Evolutionary conservation across 495 filamentous ascomycete genomes (phyloP).

Genomic region (Aspergillus conjunctus): DNA sequence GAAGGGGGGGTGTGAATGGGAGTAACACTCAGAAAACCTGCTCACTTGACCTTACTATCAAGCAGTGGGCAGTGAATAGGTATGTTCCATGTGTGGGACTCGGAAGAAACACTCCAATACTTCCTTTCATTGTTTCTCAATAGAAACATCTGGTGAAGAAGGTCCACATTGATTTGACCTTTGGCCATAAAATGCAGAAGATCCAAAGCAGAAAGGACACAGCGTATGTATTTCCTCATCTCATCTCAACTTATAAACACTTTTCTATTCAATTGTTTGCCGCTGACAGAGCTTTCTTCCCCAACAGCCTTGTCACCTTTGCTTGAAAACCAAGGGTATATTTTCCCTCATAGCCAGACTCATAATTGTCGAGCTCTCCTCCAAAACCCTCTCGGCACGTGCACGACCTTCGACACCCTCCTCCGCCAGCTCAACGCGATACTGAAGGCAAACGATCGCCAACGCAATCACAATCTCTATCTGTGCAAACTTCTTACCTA

Average conservation of each 20-base stretch:
- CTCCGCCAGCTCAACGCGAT: slow-evolving; percentile 67
- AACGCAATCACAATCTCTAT: slow-evolving; percentile 72
- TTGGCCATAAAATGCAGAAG: not conserved
- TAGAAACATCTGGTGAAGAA: not conserved
- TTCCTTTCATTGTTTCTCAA: no score
- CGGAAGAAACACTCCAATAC: not conserved
- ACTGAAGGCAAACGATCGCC: slow-evolving; percentile 63
- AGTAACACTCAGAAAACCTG: slow-evolving; percentile 1
- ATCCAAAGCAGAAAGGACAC: no score
- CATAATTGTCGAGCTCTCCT: slow-evolving; percentile 29
- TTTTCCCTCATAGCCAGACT: slow-evolving; percentile 41
- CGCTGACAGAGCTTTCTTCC: not conserved
- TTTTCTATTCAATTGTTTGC: not conserved
- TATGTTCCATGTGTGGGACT: not conserved
- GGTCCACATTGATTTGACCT: not conserved
- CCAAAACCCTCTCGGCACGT: slow-evolving; percentile 34
- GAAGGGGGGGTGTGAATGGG: not conserved
- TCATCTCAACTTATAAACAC: not conserved
- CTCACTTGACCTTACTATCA: not conserved
- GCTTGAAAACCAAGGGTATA: slow-evolving; percentile 21
- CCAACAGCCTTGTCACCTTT: slow-evolving; percentile 8
- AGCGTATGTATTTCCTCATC: not conserved
- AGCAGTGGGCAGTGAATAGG: not conserved
- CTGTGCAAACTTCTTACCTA: slow-evolving; percentile 73
- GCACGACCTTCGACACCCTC: slow-evolving; percentile 49